phyloP scores from a whole-genome alignment of 306 rosid species.

The Hylodesmum podocarpum region DNA sequence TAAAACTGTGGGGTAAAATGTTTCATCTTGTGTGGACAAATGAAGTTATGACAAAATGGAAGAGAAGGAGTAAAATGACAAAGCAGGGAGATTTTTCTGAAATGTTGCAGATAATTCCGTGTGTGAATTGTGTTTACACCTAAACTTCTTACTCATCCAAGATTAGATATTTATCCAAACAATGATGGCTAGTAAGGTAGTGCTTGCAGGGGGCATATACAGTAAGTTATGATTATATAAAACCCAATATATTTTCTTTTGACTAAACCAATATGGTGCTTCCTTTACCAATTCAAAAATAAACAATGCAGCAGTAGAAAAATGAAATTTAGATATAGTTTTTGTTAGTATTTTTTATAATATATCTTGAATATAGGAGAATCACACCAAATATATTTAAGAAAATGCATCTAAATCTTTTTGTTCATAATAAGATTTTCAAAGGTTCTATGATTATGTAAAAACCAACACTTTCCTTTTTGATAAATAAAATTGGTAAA shows the following conservation, averaged over 20 bases:
- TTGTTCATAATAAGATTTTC: too few species aligned
- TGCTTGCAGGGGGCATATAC: background rate
- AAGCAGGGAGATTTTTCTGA: slow-evolving; percentile 18
- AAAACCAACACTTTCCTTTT: too few species aligned
- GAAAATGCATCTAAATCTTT: too few species aligned
- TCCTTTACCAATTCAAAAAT: slow-evolving; percentile 23
- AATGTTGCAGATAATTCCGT: slow-evolving; percentile 19
- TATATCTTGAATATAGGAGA: too few species aligned
- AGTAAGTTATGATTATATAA: background rate
- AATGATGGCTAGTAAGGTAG: background rate
- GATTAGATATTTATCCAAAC: background rate
- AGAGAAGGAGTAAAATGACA: background rate
- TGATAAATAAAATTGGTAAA: too few species aligned
- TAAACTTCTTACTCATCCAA: background rate
- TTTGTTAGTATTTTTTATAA: too few species aligned
- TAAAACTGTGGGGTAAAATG: slow-evolving; percentile 25
- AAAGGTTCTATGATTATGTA: too few species aligned
- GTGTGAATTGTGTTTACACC: slow-evolving; percentile 11
- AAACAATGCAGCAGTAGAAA: slow-evolving; percentile 36
- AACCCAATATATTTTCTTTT: background rate
- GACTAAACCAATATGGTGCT: slow-evolving; percentile 1
- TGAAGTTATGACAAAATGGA: slow-evolving; percentile 14
- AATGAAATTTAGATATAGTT: too few species aligned
- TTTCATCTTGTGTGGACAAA: slow-evolving; percentile 34
- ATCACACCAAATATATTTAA: too few species aligned